Evolutionary conservation across 805 yeast species (phyloP).

Genomic region (fission yeast (Schizosaccharomyces pombe)): DNA sequence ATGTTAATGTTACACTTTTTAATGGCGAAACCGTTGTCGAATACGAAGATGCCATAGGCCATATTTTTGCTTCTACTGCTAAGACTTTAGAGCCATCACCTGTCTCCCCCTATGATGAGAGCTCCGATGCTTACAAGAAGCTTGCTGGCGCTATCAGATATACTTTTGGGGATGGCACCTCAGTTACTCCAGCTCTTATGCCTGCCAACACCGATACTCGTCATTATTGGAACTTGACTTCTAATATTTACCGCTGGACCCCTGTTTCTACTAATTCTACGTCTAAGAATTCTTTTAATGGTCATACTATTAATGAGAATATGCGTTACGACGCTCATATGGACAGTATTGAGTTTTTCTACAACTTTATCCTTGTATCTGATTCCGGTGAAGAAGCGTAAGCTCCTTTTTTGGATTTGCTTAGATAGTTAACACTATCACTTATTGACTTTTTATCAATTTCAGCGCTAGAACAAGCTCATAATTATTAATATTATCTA

Average conservation of each 20-base stretch:
- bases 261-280: constrained; percentile 23
- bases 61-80: constrained; percentile 9
- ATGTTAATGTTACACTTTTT: constrained; percentile 23
- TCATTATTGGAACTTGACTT: constrained; percentile 38
- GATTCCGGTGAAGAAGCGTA: not conserved
- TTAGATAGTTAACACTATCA: too few species aligned
- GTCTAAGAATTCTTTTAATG: constrained; percentile 10
- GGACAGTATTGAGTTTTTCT: constrained; percentile 16
- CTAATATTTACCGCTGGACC: constrained; percentile 36
- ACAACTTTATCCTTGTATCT: constrained; percentile 12
- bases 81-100: constrained; percentile 28
- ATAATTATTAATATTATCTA: too few species aligned
- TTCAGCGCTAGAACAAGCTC: too few species aligned
- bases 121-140: constrained; percentile 26
- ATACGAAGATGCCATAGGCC: constrained; percentile 12
- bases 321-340: constrained; percentile 33
- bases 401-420: too few species aligned
- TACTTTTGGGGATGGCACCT: constrained; percentile 28
- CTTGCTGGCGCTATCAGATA: constrained; percentile 41
- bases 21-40: constrained; percentile 7
- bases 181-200: constrained; percentile 35
- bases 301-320: constrained; percentile 45
- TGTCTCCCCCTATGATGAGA: constrained; percentile 20
- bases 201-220: constrained; percentile 53
- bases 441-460: too few species aligned